Conservation (phyloP, 2,329 filamentous ascomycete genomes). For the Elsinoe fawcettii region DNA sequence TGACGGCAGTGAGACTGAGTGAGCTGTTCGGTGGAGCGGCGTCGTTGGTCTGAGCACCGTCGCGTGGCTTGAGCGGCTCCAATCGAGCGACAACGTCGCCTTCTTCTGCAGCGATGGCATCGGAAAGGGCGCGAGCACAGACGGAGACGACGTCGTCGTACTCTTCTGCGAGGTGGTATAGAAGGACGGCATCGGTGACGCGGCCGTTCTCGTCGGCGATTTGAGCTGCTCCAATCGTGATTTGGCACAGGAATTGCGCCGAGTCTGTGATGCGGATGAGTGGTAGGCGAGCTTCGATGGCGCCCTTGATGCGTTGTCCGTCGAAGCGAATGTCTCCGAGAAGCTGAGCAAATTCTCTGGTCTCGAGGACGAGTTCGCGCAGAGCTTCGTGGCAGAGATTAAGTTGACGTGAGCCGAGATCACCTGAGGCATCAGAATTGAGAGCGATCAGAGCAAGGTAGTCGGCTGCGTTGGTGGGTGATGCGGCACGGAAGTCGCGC, state of each 20-base stretch:
- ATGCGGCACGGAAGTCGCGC: constrained; percentile 83
- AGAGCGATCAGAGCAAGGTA: constrained; percentile 88
- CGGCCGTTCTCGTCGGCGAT: constrained; percentile 92
- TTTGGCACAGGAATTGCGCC: constrained; percentile 79
- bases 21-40: constrained; percentile 43
- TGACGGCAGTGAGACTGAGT: constrained; percentile 59
- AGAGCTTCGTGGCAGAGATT: constrained; percentile 85
- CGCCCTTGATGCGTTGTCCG: constrained; percentile 74
- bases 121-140: constrained; percentile 80
- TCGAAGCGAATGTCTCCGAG: constrained; percentile 86
- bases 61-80: constrained; percentile 69
- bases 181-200: constrained; percentile 83
- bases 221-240: constrained; percentile 84
- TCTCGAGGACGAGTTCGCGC: constrained; percentile 91
- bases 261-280: constrained; percentile 75
- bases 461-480: constrained; percentile 83
- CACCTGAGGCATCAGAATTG: constrained; percentile 71
- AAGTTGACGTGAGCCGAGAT: constrained; percentile 67
- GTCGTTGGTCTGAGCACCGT: constrained; percentile 24
- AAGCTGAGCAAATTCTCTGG: constrained; percentile 86
- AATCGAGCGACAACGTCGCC: constrained; percentile 72
- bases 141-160: constrained; percentile 91
- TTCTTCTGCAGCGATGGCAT: constrained; percentile 78
- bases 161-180: constrained; percentile 91
- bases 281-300: constrained; percentile 75